Evolutionary conservation across 2,329 filamentous ascomycete species (phyloP).

Genomic region (Colletotrichum simmondsii): DNA sequence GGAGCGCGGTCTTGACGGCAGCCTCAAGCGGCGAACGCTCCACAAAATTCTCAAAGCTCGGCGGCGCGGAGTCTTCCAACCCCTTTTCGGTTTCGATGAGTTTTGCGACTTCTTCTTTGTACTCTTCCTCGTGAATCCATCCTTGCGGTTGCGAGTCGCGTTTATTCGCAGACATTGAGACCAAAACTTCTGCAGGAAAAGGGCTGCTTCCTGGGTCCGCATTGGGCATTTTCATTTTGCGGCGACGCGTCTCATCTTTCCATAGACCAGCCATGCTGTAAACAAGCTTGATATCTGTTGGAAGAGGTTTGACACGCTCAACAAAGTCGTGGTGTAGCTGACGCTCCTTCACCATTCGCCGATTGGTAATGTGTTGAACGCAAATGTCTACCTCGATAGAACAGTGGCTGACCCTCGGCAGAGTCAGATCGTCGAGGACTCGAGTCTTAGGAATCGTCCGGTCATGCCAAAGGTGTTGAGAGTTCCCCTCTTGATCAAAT

Average conservation of each 20-base stretch:
- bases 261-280: slow-evolving; percentile 94
- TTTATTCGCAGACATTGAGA: slow-evolving; percentile 89
- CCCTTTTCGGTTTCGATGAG: slow-evolving; percentile 73
- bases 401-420: slow-evolving; percentile 88
- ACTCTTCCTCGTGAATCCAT: slow-evolving; percentile 95
- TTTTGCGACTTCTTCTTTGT: slow-evolving; percentile 70
- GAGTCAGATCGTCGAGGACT: slow-evolving; percentile 69
- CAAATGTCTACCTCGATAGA: slow-evolving; percentile 90
- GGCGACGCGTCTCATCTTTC: slow-evolving; percentile 86
- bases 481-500: slow-evolving; percentile 68
- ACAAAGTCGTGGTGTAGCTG: slow-evolving; percentile 87
- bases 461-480: slow-evolving; percentile 82
- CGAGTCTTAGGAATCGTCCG: slow-evolving; percentile 70
- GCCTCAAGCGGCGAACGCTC: slow-evolving; percentile 62
- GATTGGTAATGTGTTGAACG: slow-evolving; percentile 88
- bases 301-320: slow-evolving; percentile 74
- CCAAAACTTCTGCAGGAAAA: slow-evolving; percentile 82
- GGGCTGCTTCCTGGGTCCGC: slow-evolving; percentile 75
- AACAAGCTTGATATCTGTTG: slow-evolving; percentile 81
- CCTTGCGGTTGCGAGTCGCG: slow-evolving; percentile 77
- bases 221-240: slow-evolving; percentile 77
- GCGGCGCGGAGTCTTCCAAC: slow-evolving; percentile 52
- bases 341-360: slow-evolving; percentile 79
- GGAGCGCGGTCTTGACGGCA: slow-evolving; percentile 78
- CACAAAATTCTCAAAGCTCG: slow-evolving; percentile 76